Conservation (phyloP, 108 stramenopile species). For the Mediolabrus comicus region DNA sequence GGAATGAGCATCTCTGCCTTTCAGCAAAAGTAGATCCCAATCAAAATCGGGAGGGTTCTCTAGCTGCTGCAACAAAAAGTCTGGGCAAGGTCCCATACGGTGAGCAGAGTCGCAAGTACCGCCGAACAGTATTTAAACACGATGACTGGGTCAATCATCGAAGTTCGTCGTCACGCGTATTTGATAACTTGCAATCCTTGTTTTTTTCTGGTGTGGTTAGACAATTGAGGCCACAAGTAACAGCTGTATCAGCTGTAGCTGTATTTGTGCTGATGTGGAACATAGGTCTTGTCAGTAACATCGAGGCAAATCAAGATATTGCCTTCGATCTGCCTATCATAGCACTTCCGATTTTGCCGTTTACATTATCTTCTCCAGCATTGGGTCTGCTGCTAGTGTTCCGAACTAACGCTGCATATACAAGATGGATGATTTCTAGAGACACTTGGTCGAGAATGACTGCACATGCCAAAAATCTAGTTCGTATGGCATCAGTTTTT, state of each 20-base stretch:
- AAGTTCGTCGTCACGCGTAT: conserved; percentile 30
- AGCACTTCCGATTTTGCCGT: conserved; percentile 56
- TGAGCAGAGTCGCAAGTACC: conserved; percentile 41
- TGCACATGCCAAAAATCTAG: conserved; percentile 45
- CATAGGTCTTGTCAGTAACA: conserved; percentile 15
- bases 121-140: conserved; percentile 45
- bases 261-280: conserved; percentile 45
- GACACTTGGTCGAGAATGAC: conserved; percentile 57
- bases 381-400: conserved; percentile 71
- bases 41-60: conserved; percentile 24
- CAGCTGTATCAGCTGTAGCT: conserved; percentile 34
- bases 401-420: conserved; percentile 68
- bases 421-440: conserved; percentile 61
- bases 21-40: neutral
- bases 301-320: neutral
- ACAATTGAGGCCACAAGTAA: conserved; percentile 48
- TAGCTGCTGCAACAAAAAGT: conserved; percentile 32
- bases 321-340: conserved; percentile 30
- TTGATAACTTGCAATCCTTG: conserved; percentile 43
- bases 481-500: conserved; percentile 56
- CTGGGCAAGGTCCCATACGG: conserved; percentile 50
- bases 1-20: neutral
- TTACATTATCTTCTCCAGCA: conserved; percentile 56
- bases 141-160: conserved; percentile 51
- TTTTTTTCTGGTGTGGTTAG: conserved; percentile 52